phyloP scores from a whole-genome alignment of 192 early-diverging fungal species.

The Rhizophlyctis rosea region DNA sequence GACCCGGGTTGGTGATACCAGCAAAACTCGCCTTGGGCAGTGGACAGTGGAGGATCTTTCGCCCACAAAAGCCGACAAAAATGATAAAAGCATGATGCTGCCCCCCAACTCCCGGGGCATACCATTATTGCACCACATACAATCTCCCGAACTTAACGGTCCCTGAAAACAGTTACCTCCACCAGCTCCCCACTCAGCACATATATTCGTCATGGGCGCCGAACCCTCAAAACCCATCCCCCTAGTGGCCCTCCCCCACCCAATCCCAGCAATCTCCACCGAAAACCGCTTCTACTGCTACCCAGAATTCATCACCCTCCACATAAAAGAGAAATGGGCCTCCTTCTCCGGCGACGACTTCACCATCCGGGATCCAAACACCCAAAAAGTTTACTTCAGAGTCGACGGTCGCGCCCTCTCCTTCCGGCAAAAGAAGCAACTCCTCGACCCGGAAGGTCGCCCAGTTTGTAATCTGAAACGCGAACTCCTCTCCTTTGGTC shows the following conservation, averaged over 20 bases:
- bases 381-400: constrained; percentile 12
- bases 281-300: constrained; percentile 10
- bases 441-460: constrained; percentile 21
- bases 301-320: constrained; percentile 8
- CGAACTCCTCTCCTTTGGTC: not conserved
- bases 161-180: too few species aligned
- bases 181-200: too few species aligned
- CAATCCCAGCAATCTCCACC: not conserved
- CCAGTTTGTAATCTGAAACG: constrained; percentile 24
- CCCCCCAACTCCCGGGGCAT: too few species aligned
- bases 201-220: too few species aligned
- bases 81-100: too few species aligned
- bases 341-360: constrained; percentile 27
- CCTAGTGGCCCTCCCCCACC: not conserved
- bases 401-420: constrained; percentile 9
- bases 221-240: too few species aligned
- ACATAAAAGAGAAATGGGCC: constrained; percentile 16
- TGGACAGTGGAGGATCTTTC: too few species aligned
- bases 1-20: too few species aligned
- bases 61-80: too few species aligned
- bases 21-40: too few species aligned
- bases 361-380: constrained; percentile 16
- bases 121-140: too few species aligned
- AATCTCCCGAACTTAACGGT: too few species aligned
- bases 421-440: constrained; percentile 12